Evolutionary conservation across 1,284 basidiomycete genomes (phyloP), one percentile per base, ranked within the genome.

Genomic region (Malassezia japonica): DNA sequence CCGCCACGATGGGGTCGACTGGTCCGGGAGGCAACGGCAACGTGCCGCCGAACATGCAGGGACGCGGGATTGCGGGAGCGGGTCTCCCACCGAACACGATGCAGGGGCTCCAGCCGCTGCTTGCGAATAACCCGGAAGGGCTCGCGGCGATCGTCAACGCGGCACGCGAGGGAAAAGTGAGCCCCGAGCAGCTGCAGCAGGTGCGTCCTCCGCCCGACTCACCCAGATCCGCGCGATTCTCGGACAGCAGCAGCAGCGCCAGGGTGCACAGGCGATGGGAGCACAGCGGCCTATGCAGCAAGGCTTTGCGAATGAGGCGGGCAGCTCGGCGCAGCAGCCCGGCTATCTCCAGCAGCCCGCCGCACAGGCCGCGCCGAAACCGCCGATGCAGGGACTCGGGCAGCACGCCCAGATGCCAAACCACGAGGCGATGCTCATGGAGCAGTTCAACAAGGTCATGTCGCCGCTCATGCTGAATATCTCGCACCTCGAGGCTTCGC

Each of bases 21-120:
- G 50, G 44, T 34, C 50, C 50, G 16, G 29, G 29, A 25, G 43
- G 43, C 28, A 51, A 46, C 15, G 35, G 43, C 12, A 20, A 37
- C 31, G 20, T 48, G 28, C 33, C 50, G 18, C 42, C 13, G 6
- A 55, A 74, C 47, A 56, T 82, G 87, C 88, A 88, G 87, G 43
- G 31, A 4, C 25, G 25, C 16, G 38, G 24, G 8, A n/a, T n/a
- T n/a, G n/a, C n/a, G n/a, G n/a, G n/a, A n/a, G 28, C 28, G 8
- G 40, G 40, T 10, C 16, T 42, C 12, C 39, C 31, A 5, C 37
- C 44, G 63, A 94, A 95, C 5, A 94, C 80, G 50, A 32, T 65
- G 23, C 64, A 65, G 32, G 60, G 58, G 2, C 38, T 65, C 13
- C 60, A 64, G 37, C 56, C 59, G 8, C 39, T 62, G 29, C 56